Conservation (phyloP, 2,329 filamentous ascomycete genomes). For the Cytospora chrysosperma region DNA sequence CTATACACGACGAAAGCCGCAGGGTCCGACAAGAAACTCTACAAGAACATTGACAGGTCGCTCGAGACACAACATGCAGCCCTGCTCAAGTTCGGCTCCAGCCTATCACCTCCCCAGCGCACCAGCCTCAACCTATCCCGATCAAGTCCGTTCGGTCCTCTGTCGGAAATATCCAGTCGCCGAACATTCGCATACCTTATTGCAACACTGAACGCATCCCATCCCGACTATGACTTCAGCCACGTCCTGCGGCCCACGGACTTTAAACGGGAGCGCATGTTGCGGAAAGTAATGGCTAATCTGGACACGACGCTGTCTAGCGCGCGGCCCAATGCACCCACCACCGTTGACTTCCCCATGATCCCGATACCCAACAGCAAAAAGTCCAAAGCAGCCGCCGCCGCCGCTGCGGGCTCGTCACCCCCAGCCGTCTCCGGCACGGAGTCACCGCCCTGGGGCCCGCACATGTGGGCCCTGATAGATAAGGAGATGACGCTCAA, state of each 20-base stretch:
- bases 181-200: constrained; percentile 95
- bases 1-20: constrained; percentile 97
- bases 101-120: constrained; percentile 79
- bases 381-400: constrained; percentile 40
- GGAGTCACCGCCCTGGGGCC: constrained; percentile 67
- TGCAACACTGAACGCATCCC: constrained; percentile 91
- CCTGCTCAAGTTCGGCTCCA: constrained; percentile 80
- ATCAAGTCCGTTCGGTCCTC: constrained; percentile 86
- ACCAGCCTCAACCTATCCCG: constrained; percentile 72
- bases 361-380: constrained; percentile 40
- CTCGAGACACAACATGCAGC: constrained; percentile 90
- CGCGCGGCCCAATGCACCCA: constrained; percentile 63
- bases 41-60: constrained; percentile 90
- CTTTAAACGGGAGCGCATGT: constrained; percentile 79
- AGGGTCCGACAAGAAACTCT: constrained; percentile 93
- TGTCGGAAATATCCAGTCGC: constrained; percentile 84
- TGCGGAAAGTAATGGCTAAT: constrained; percentile 79
- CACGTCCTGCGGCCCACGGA: constrained; percentile 85
- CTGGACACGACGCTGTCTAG: constrained; percentile 87
- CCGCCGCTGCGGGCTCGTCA: constrained; percentile 40
- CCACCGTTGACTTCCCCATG: constrained; percentile 43
- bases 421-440: constrained; percentile 38
- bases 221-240: constrained; percentile 96
- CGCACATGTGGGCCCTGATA: constrained; percentile 86
- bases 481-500: constrained; percentile 93